Base-by-base conservation (phyloP, 257 asterid genomes). In the Solanum phureja region DNA sequence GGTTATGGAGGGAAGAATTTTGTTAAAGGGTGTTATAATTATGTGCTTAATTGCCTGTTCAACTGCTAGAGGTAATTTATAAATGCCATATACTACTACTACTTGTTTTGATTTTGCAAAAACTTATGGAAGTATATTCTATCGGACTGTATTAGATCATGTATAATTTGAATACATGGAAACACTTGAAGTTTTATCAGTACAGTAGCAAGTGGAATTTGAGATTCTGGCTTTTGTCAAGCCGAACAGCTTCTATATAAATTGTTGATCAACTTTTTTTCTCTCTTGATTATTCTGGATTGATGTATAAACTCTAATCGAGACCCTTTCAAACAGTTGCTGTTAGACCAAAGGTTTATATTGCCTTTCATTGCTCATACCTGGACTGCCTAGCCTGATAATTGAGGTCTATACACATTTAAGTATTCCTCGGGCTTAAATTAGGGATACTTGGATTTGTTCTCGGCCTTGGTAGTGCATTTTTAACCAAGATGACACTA, bases 51-150 rank as follows among this genome's bases (percentile, higher is more conserved):
- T 86, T n/a, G 88, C 89, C 24, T 24, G 74, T 72, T 86, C 92
- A 87, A 46, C 87, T n/a, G 93, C 87, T 42, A 89, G 93, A 90
- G 93, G 94, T 90, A 87, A 85, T 73, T 73, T 31, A 24, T 49
- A 72, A 69, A 2, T 73, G 84, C 31, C n/a, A 31, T 58, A 19
- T 7, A 13, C 56, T 38, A 40, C 56, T 60, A 74, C 3, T 38
- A 18, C 31, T 24, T 33, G 37, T 38, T 31, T 81, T 81, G 42
- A 29, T 81, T 81, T 81, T 81, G 68, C 35, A 29, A 8, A 14
- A 44, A 13, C 2, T 46, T 10, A 9, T 82, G 44, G 8, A 16
- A 27, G 13, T 27, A 29, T n/a, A 27, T 79, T 9, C 4, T 24
- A 44, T 42, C 31, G 8, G 84, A 81, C 85, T 46, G 85, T 27